Conservation (phyloP, 768 basidiomycete genomes). For the Baorangia bicolor region DNA sequence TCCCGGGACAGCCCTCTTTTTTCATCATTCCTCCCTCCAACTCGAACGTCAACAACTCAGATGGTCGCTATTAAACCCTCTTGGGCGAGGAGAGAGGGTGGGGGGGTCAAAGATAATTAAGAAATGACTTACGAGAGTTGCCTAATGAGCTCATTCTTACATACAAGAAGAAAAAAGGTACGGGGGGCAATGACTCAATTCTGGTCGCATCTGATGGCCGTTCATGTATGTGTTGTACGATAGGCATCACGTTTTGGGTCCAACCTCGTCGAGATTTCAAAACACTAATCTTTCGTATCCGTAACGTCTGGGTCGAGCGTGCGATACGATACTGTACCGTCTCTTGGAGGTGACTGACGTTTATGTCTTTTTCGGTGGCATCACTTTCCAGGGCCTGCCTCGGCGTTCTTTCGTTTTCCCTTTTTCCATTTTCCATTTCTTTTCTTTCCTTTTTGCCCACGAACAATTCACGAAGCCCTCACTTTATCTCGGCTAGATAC, state of each 20-base stretch:
- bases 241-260: slow-evolving; percentile 10
- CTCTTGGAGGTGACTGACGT: no score
- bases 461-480: slow-evolving; percentile 2
- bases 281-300: not conserved
- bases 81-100: not conserved
- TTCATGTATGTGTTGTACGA: no score
- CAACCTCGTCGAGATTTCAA: slow-evolving; percentile 1
- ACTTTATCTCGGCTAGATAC: slow-evolving; percentile 30
- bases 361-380: not conserved
- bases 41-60: not conserved
- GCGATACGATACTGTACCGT: no score
- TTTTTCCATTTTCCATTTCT: not conserved
- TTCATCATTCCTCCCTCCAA: not conserved
- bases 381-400: not conserved
- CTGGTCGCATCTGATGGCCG: slow-evolving; percentile 23
- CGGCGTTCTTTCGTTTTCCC: not conserved
- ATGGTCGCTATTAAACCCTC: not conserved
- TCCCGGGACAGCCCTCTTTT: slow-evolving; percentile 1
- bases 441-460: not conserved
- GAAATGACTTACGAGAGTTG: not conserved
- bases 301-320: no score
- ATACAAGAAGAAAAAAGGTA: slow-evolving; percentile 7
- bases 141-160: slow-evolving; percentile 7
- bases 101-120: not conserved
- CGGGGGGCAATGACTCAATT: not conserved